A percentile compares a stretch with the other conserved stretches of the same genome.
These are phyloP conservation scores for Senna siamea DNA, from an alignment of 306 rosid species.

Conservation along the genomic window DNA sequence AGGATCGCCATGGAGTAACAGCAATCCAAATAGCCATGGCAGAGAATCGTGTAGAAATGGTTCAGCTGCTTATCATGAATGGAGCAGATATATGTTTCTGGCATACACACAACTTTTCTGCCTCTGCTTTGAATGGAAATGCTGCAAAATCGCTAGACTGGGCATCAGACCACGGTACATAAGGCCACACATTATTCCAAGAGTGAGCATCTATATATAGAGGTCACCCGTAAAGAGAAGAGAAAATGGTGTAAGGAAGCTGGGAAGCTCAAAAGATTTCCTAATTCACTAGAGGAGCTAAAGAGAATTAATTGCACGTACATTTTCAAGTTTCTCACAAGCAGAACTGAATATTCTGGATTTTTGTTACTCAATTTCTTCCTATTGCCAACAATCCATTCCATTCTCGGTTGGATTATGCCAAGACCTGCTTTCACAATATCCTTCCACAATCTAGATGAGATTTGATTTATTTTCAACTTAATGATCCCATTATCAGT, in stretches of 20 bases:
- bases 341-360: neutral
- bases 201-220: slow-evolving; percentile 81
- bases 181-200: slow-evolving; percentile 41
- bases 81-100: slow-evolving; percentile 60
- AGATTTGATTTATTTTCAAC: too few relatives aligned
- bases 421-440: too few relatives aligned
- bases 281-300: slow-evolving; percentile 75
- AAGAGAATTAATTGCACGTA: slow-evolving; percentile 84
- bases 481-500: too few relatives aligned
- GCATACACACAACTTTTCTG: slow-evolving; percentile 40
- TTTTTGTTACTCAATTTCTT: neutral
- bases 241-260: slow-evolving; percentile 54
- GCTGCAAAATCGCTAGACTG: slow-evolving; percentile 57
- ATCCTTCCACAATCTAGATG: too few relatives aligned
- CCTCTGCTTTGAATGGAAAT: slow-evolving; percentile 49
- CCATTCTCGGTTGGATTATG: too few relatives aligned
- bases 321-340: slow-evolving; percentile 7
- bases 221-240: slow-evolving; percentile 74
- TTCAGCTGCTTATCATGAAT: slow-evolving; percentile 65
- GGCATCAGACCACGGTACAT: slow-evolving; percentile 56
- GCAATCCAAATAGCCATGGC: slow-evolving; percentile 63
- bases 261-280: slow-evolving; percentile 79
- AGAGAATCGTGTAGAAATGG: slow-evolving; percentile 66
- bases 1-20: slow-evolving; percentile 45
- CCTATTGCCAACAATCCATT: too few relatives aligned